These are phyloP conservation scores for Rhizodiscina lignyota DNA, from an alignment of 495 filamentous ascomycete species.

Conservation along the genomic window DNA sequence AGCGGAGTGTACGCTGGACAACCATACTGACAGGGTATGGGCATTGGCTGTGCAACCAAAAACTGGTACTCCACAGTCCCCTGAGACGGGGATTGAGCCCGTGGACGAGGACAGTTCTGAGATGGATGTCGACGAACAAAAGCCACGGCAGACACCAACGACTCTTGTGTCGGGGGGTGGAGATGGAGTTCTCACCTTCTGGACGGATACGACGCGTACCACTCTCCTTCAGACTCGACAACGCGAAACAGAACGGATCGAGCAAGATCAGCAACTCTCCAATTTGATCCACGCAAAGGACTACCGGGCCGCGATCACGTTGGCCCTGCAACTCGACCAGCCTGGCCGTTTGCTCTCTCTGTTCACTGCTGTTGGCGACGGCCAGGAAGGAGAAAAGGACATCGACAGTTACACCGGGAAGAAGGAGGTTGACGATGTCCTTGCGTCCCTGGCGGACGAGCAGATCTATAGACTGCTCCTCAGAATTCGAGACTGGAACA, in stretches of 20 bases:
- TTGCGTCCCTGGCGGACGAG: conserved; percentile 59
- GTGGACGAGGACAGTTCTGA: conserved; percentile 3
- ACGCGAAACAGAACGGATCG: conserved; percentile 46
- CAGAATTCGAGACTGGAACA: conserved; percentile 87
- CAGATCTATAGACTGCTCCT: conserved; percentile 68
- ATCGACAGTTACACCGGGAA: conserved; percentile 50
- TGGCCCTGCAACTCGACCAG: conserved; percentile 86
- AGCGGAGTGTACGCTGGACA: conserved; percentile 74
- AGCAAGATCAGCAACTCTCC: conserved; percentile 81
- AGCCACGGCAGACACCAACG: conserved; percentile 14
- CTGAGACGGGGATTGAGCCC: too few species aligned
- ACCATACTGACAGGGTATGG: conserved; percentile 90
- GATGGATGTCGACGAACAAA: conserved; percentile 1
- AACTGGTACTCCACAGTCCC: conserved; percentile 11
- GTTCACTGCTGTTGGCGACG: conserved; percentile 46
- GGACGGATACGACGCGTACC: conserved; percentile 76
- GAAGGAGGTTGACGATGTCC: conserved; percentile 66
- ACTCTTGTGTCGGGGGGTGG: conserved; percentile 76
- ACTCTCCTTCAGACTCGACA: conserved; percentile 56
- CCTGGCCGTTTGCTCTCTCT: conserved; percentile 69
- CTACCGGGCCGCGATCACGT: conserved; percentile 80
- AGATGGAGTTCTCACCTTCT: conserved; percentile 84
- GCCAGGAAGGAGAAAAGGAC: conserved; percentile 24
- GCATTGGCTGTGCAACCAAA: conserved; percentile 58
- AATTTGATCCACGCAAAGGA: conserved; percentile 76